Conservation (phyloP, 2,329 filamentous ascomycete genomes). For the Aureobasidium sp. region DNA sequence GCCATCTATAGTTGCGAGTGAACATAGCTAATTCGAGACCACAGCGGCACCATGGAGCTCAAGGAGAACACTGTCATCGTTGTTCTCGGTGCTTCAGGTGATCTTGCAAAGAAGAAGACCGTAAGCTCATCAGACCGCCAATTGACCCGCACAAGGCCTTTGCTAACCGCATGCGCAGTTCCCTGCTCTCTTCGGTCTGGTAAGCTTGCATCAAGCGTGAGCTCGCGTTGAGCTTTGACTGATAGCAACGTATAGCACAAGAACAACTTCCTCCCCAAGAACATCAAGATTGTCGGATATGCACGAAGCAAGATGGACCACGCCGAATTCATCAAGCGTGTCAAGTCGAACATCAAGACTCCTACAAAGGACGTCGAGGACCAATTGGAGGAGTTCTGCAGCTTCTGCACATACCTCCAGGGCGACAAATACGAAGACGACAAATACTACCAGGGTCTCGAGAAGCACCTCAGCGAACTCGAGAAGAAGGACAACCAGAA, state of each 20-base stretch:
- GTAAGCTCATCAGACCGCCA: slow-evolving; percentile 45
- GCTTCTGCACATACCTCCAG: slow-evolving; percentile 86
- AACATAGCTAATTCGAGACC: neutral
- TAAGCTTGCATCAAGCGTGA: slow-evolving; percentile 49
- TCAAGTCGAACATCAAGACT: slow-evolving; percentile 98
- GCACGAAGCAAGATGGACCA: slow-evolving; percentile 99
- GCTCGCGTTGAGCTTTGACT: neutral
- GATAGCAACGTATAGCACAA: slow-evolving; percentile 51
- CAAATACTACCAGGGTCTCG: slow-evolving; percentile 80
- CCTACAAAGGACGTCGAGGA: slow-evolving; percentile 96
- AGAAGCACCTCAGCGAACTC: slow-evolving; percentile 69
- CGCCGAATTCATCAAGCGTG: slow-evolving; percentile 85
- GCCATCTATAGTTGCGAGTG: neutral
- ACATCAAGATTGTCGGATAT: slow-evolving; percentile 97
- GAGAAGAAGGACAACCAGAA: slow-evolving; percentile 75
- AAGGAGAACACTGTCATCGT: slow-evolving; percentile 98
- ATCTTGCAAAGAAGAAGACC: slow-evolving; percentile 99
- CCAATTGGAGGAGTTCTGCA: slow-evolving; percentile 84
- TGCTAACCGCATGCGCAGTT: slow-evolving; percentile 53
- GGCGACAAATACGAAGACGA: slow-evolving; percentile 90
- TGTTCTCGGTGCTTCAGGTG: slow-evolving; percentile 92
- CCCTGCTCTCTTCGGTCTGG: slow-evolving; percentile 92
- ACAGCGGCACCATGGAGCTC: slow-evolving; percentile 73
- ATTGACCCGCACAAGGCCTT: neutral
- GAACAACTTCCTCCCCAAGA: slow-evolving; percentile 96